These are phyloP conservation scores for Exidia glandulosa DNA, from an alignment of 768 basidiomycete genomes.

Conservation along the genomic window DNA sequence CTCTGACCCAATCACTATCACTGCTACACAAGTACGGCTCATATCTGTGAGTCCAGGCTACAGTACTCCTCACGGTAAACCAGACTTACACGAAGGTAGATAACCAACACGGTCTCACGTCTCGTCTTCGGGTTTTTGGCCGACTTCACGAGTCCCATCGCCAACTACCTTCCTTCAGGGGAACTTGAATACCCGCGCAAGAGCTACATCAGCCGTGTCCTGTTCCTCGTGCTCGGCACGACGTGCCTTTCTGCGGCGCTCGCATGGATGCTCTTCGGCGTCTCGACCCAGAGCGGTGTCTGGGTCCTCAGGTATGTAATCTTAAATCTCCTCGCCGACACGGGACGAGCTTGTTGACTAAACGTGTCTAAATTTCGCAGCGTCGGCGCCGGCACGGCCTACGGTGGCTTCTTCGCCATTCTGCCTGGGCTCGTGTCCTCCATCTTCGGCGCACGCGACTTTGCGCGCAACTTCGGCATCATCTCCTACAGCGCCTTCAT, in stretches of 20 bases:
- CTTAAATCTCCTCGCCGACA: not conserved
- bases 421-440: slow-evolving; percentile 65
- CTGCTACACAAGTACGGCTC: slow-evolving; percentile 56
- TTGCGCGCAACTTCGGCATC: slow-evolving; percentile 66
- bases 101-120: slow-evolving; percentile 62
- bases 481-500: slow-evolving; percentile 65
- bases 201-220: slow-evolving; percentile 48
- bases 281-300: slow-evolving; percentile 38
- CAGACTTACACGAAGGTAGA: too few relatives aligned
- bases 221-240: slow-evolving; percentile 40
- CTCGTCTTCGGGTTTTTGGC: slow-evolving; percentile 58
- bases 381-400: slow-evolving; percentile 53
- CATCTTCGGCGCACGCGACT: slow-evolving; percentile 58
- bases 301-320: slow-evolving; percentile 56
- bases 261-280: slow-evolving; percentile 40
- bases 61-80: too few relatives aligned
- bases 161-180: slow-evolving; percentile 30
- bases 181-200: slow-evolving; percentile 30
- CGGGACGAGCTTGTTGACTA: too few relatives aligned
- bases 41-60: slow-evolving; percentile 42
- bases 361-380: slow-evolving; percentile 30
- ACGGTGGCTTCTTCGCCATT: slow-evolving; percentile 61
- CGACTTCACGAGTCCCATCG: slow-evolving; percentile 58
- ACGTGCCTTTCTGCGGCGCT: slow-evolving; percentile 40
- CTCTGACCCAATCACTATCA: slow-evolving; percentile 6